A percentile compares a stretch with the other conserved stretches of the same genome.
Evolutionary conservation across 495 filamentous ascomycete species (phyloP).

Genomic region (Penicillium dipodomyicola): DNA sequence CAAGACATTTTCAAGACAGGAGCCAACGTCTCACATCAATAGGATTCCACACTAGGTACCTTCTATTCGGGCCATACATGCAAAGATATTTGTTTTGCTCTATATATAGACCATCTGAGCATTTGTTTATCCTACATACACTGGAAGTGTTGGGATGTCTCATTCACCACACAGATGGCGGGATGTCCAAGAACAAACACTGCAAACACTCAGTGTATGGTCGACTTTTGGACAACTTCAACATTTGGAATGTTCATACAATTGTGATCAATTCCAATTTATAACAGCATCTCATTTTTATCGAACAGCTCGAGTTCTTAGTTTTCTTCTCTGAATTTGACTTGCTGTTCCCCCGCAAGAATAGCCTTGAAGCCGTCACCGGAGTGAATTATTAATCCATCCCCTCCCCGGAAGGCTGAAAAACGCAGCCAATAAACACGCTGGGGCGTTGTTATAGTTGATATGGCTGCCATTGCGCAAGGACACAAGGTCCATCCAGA

Average conservation of each 20-base stretch:
- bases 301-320: too few species aligned
- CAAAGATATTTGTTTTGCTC: not conserved
- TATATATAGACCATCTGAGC: not conserved
- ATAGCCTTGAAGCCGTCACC: not conserved
- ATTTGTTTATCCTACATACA: not conserved
- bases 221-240: not conserved
- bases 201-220: conserved; percentile 7
- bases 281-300: not conserved
- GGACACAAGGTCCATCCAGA: conserved; percentile 30
- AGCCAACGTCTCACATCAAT: not conserved
- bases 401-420: not conserved
- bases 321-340: not conserved
- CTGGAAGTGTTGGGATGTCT: not conserved
- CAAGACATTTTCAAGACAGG: not conserved
- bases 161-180: not conserved
- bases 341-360: not conserved
- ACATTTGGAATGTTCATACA: conserved; percentile 1
- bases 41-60: not conserved
- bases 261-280: not conserved
- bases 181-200: not conserved
- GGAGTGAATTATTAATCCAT: conserved; percentile 2
- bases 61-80: not conserved
- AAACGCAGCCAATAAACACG: not conserved
- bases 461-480: conserved; percentile 27
- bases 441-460: not conserved